These are phyloP conservation scores for Coemansia sp. DNA, from an alignment of 192 early-diverging fungal species.

Conservation along the genomic window DNA sequence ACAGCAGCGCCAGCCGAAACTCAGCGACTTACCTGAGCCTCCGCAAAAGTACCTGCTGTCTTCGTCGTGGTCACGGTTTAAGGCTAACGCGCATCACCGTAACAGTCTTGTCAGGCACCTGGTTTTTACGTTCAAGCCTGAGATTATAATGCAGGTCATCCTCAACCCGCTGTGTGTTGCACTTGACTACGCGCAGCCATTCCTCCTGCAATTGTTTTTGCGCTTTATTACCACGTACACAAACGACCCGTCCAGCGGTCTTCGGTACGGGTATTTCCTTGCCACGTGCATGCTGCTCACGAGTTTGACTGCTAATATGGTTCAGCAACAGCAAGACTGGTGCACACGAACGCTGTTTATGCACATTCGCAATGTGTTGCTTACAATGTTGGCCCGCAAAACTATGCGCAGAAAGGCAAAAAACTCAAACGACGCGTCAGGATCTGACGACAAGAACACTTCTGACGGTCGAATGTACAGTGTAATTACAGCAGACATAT, in stretches of 20 bases:
- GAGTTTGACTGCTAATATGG: slow-evolving; percentile 41
- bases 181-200: slow-evolving; percentile 55
- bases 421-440: not conserved
- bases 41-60: slow-evolving; percentile 10
- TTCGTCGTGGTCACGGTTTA: slow-evolving; percentile 21
- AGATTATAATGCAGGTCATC: slow-evolving; percentile 42
- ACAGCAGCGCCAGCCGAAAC: slow-evolving; percentile 20
- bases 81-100: not conserved
- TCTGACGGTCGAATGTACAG: slow-evolving; percentile 64
- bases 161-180: slow-evolving; percentile 31
- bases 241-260: slow-evolving; percentile 25
- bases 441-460: not conserved
- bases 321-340: slow-evolving; percentile 63
- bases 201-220: slow-evolving; percentile 59
- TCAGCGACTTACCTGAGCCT: slow-evolving; percentile 20
- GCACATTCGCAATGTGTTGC: slow-evolving; percentile 58
- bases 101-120: slow-evolving; percentile 24
- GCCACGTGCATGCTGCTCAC: slow-evolving; percentile 59
- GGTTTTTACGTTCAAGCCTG: slow-evolving; percentile 28
- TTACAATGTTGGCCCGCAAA: slow-evolving; percentile 64
- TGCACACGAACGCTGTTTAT: slow-evolving; percentile 62
- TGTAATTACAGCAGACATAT: slow-evolving; percentile 65
- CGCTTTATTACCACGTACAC: slow-evolving; percentile 47
- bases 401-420: slow-evolving; percentile 47
- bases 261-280: slow-evolving; percentile 56